Base-by-base conservation (phyloP, 2,329 filamentous ascomycete species). In the Aspergillus sp. region DNA sequence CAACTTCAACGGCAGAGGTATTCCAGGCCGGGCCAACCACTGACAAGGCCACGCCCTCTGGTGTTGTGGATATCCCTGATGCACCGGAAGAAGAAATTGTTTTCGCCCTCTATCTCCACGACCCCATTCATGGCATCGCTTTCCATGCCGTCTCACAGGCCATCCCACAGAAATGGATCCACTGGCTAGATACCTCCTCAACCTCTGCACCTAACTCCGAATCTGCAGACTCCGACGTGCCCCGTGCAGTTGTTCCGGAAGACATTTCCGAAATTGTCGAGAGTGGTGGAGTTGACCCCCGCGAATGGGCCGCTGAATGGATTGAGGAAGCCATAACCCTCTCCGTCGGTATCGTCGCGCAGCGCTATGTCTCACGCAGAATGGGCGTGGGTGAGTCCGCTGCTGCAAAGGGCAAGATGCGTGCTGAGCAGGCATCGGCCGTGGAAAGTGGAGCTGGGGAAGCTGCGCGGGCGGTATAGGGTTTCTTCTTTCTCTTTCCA, bases 241-340 rank as follows among this genome's bases (percentile, higher is more conserved):
- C 70, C 3, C 70, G 58, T 36, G 60, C 67, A 6, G 62, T 68
- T 2, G 75, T 93, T 34, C 93, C 95, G 0, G 89, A 91, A 26
- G 91, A 93, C 69, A 97, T 99, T 66, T 83, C 85, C 20, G 90
- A 93, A 64, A 96, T 98, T 62, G 85, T 99, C 49, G 79, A 84
- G 55, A 80, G 76, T 51, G 86, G 86, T 15, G 86, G 85, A 9
- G 91, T 98, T 2, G 95, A 99, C 70, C 95, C 95, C 0, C 83
- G 95, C 57, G 95, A 99, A 74, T 99, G 95, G 95, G 90, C 96
- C 38, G 89, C 93, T 3, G 95, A 98, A 75, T 99, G 95, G 95
- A 84, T 99, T 47, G 93, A 98, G 77, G 93, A 98, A 77, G 79
- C 87, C 0, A 81, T 99, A 32, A 86, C 81, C 41, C 79, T 98